Conservation (phyloP, 1,139 yeast genomes). For the Keqinozyma sinolaborantium region DNA sequence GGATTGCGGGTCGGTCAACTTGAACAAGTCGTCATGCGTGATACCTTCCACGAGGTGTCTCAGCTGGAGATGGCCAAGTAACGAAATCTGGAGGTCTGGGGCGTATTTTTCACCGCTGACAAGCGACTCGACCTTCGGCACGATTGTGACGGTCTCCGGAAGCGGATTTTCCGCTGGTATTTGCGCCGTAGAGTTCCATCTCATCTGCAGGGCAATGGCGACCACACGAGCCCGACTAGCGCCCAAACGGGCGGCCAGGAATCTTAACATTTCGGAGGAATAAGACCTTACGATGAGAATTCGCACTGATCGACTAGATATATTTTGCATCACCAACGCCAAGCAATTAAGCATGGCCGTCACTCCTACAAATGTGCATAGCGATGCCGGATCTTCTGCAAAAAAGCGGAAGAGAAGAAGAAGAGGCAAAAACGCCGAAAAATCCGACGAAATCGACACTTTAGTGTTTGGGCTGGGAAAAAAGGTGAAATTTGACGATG, state of each 20-base stretch:
- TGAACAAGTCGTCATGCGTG: constrained; percentile 44
- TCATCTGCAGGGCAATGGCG: no score
- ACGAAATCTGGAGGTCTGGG: constrained; percentile 33
- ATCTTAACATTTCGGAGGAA: not conserved
- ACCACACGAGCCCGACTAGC: no score
- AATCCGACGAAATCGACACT: not conserved
- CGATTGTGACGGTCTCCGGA: constrained; percentile 21
- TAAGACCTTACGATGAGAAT: no score
- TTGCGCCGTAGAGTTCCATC: not conserved
- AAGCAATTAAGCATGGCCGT: constrained; percentile 3
- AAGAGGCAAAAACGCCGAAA: constrained; percentile 8
- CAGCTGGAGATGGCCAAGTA: constrained; percentile 42
- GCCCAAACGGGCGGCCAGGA: not conserved
- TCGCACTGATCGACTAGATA: no score
- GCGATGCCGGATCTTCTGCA: constrained; percentile 6
- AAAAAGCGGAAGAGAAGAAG: constrained; percentile 21
- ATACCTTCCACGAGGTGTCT: constrained; percentile 47
- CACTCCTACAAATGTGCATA: constrained; percentile 2
- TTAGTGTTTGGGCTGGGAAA: constrained; percentile 13
- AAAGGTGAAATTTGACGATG: constrained; percentile 29
- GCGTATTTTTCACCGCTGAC: constrained; percentile 20
- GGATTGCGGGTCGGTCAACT: constrained; percentile 28
- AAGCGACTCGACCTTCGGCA: constrained; percentile 33
- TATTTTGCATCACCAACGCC: no score
- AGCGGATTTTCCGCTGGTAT: not conserved